These are phyloP conservation scores for Hansenula sp. DNA, from an alignment of 1,139 yeast genomes.

Conservation along the genomic window DNA sequence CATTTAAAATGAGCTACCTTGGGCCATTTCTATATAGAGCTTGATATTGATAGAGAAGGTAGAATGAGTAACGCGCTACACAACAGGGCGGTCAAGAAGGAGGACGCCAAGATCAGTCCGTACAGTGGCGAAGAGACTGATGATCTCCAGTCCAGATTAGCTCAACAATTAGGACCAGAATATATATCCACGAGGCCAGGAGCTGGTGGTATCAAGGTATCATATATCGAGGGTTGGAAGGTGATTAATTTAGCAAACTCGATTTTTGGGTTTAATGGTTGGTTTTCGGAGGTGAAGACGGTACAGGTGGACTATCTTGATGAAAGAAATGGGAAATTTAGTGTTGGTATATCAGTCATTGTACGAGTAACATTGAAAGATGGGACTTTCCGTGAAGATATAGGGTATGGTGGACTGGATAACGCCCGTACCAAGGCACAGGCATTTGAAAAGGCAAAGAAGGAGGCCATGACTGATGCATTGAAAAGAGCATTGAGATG, in stretches of 20 bases:
- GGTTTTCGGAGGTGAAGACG: conserved; percentile 67
- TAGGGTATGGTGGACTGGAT: conserved; percentile 77
- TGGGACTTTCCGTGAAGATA: conserved; percentile 77
- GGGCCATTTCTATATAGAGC: not conserved
- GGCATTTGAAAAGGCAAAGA: conserved; percentile 78
- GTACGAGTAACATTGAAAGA: conserved; percentile 69
- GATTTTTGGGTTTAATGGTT: conserved; percentile 77
- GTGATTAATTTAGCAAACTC: conserved; percentile 75
- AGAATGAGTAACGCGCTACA: conserved; percentile 3
- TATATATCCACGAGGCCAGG: conserved; percentile 80
- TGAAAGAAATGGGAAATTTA: conserved; percentile 46
- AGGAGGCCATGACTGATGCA: conserved; percentile 81
- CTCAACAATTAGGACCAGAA: conserved; percentile 82
- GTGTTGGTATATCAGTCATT: conserved; percentile 65
- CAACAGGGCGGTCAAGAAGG: conserved; percentile 1
- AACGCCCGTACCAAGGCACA: conserved; percentile 65
- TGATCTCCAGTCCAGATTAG: conserved; percentile 37
- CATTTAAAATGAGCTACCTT: not conserved
- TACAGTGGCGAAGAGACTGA: conserved; percentile 15
- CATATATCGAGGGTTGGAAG: conserved; percentile 79
- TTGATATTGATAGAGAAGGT: not conserved
- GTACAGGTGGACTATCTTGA: conserved; percentile 72
- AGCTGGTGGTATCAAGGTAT: conserved; percentile 63
- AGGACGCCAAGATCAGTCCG: conserved; percentile 15
- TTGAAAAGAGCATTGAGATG: conserved; percentile 71